These are phyloP conservation scores for Candida arabinofermentans DNA, from an alignment of 805 yeast species.

Conservation along the genomic window DNA sequence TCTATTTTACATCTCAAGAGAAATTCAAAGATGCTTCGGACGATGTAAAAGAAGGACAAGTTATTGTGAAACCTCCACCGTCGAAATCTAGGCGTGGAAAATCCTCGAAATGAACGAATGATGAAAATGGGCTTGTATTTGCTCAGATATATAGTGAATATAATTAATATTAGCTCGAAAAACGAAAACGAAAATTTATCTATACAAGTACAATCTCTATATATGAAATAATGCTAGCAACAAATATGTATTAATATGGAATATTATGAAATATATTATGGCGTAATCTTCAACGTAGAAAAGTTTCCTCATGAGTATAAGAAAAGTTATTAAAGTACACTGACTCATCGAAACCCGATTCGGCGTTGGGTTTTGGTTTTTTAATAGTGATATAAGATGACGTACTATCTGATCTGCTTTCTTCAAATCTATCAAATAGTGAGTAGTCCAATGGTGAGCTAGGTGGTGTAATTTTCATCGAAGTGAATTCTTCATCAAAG, in stretches of 20 bases:
- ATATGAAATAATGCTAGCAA: neutral
- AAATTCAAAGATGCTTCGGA: conserved; percentile 68
- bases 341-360: conserved; percentile 26
- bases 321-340: conserved; percentile 33
- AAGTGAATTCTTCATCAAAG: conserved; percentile 76
- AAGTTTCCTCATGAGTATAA: conserved; percentile 24
- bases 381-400: conserved; percentile 31
- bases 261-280: neutral
- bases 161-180: too few species aligned
- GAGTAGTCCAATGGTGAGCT: conserved; percentile 29
- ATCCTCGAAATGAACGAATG: neutral
- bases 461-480: conserved; percentile 49
- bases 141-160: too few species aligned
- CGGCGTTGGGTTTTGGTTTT: conserved; percentile 22
- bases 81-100: conserved; percentile 1
- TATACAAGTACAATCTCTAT: neutral
- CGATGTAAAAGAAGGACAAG: conserved; percentile 68
- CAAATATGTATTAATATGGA: neutral
- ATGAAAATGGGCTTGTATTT: too few species aligned
- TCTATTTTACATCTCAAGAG: conserved; percentile 67
- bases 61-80: conserved; percentile 39
- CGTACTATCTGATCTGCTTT: conserved; percentile 29
- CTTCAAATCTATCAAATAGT: conserved; percentile 26
- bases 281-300: conserved; percentile 1
- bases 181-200: neutral